Conservation (phyloP, 495 filamentous ascomycete species). For the Neurospora africana region DNA sequence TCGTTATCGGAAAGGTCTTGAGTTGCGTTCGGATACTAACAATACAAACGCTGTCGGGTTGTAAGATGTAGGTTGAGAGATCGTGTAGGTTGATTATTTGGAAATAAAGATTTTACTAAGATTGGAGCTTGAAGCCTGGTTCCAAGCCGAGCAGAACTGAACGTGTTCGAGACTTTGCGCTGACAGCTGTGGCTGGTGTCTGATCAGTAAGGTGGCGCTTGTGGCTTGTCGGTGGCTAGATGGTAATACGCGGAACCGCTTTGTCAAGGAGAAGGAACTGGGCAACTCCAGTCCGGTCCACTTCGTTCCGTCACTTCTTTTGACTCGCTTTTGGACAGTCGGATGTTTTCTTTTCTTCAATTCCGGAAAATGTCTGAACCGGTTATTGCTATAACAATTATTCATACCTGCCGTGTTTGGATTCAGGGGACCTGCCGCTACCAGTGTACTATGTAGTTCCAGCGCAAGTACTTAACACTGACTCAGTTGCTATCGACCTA, state of each 20-base stretch:
- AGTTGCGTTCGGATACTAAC: background rate
- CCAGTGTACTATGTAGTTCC: background rate
- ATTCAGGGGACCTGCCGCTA: background rate
- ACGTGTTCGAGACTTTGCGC: background rate
- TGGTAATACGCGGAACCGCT: background rate
- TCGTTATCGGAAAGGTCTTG: background rate
- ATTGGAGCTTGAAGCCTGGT: background rate
- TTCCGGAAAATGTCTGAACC: background rate
- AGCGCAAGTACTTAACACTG: background rate
- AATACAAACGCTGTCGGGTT: background rate
- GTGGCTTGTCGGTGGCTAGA: background rate
- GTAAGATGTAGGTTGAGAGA: slow-evolving; percentile 5
- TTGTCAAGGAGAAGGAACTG: background rate
- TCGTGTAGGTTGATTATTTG: background rate
- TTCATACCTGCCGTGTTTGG: background rate
- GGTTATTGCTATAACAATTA: background rate
- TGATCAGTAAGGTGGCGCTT: background rate
- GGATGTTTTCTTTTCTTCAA: background rate
- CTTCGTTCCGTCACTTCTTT: background rate
- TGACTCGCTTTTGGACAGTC: background rate
- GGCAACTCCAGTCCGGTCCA: background rate
- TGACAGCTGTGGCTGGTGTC: background rate
- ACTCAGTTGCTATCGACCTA: background rate
- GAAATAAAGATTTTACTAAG: slow-evolving; percentile 10
- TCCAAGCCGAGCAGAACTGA: background rate